phyloP scores from a whole-genome alignment of 2,329 filamentous ascomycete species.

The Neonectria hederae region DNA sequence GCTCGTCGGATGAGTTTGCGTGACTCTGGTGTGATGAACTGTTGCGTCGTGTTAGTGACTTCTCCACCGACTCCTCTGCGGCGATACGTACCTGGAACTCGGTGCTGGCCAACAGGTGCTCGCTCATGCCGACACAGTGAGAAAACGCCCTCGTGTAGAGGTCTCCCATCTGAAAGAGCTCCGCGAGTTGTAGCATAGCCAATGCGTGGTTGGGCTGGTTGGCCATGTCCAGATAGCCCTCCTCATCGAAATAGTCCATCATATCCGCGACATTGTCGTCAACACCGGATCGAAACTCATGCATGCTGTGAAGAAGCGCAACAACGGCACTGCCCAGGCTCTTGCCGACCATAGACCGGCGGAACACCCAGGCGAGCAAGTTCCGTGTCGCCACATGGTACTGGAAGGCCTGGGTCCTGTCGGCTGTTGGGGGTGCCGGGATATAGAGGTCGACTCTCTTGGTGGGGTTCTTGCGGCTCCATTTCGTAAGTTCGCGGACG shows the following conservation, averaged over 20 bases:
- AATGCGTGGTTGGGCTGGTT: conserved; percentile 74
- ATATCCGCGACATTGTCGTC: conserved; percentile 70
- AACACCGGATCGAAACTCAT: conserved; percentile 64
- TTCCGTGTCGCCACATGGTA: conserved; percentile 78
- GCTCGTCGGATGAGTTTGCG: conserved; percentile 72
- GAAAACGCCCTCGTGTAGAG: conserved; percentile 78
- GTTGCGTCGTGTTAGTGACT: conserved; percentile 44
- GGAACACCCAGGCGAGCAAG: conserved; percentile 76
- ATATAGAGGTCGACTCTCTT: conserved; percentile 71
- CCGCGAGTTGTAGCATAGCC: conserved; percentile 73
- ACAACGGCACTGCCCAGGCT: conserved; percentile 72
- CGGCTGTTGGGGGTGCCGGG: conserved; percentile 66
- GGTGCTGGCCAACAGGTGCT: conserved; percentile 62
- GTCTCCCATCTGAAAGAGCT: conserved; percentile 69
- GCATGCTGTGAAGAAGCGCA: conserved; percentile 71
- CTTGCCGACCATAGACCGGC: conserved; percentile 72
- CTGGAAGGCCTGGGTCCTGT: conserved; percentile 63
- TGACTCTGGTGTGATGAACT: conserved; percentile 63
- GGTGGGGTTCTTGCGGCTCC: conserved; percentile 44
- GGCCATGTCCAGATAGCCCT: conserved; percentile 75
- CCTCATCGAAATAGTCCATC: conserved; percentile 71
- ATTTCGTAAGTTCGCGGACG: conserved; percentile 44
- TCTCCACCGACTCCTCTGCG: conserved; percentile 6
- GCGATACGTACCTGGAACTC: conserved; percentile 67
- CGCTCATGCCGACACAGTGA: conserved; percentile 82